Conservation (phyloP, 768 basidiomycete species). For the Trametes gibbosa region DNA sequence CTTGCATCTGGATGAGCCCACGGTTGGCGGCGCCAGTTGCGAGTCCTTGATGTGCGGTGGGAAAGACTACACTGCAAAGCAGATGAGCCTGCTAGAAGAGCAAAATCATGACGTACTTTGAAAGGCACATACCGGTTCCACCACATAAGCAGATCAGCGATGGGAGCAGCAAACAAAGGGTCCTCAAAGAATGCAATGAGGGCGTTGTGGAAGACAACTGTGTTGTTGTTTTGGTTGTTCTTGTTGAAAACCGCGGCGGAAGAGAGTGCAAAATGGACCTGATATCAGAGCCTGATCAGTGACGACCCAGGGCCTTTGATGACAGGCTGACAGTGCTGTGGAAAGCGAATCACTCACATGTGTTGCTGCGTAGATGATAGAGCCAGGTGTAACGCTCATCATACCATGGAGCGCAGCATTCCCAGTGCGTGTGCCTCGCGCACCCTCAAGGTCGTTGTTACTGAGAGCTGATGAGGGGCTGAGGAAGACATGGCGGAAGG, state of each 20-base stretch:
- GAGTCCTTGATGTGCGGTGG: no score
- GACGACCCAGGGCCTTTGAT: no score
- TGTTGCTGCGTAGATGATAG: neutral
- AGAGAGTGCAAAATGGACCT: neutral
- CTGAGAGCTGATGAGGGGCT: neutral
- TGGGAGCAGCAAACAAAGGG: neutral
- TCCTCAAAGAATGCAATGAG: neutral
- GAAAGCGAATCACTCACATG: neutral
- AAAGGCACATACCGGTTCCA: neutral
- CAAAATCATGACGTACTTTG: no score
- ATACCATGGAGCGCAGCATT: neutral
- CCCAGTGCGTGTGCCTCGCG: neutral
- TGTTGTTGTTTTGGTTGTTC: neutral
- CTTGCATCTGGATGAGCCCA: no score
- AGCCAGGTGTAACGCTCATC: neutral
- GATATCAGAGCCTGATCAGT: neutral
- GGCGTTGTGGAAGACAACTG: neutral
- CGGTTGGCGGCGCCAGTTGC: no score
- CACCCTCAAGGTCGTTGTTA: neutral
- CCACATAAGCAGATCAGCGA: neutral
- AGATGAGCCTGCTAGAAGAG: no score
- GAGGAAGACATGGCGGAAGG: neutral
- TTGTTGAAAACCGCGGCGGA: neutral
- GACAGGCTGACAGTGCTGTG: no score
- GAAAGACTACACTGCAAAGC: no score